Evolutionary conservation across 225 moss, liverwort and hornwort species (phyloP).

Genomic region (Straminergon stramineum): DNA sequence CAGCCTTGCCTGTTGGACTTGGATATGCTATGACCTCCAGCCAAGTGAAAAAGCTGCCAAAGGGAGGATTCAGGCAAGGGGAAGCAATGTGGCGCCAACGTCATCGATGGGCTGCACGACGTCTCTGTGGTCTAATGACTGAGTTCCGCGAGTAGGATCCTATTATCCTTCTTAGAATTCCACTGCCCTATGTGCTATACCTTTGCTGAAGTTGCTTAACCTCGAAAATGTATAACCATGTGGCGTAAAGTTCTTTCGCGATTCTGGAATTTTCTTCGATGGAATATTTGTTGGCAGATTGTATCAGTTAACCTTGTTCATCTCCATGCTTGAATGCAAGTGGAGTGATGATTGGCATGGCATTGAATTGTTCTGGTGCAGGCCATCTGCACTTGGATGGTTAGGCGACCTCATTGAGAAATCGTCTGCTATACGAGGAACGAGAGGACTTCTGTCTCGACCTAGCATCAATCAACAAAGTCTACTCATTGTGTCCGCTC

Average conservation of each 20-base stretch:
- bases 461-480: slow-evolving; percentile 18
- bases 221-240: background rate
- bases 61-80: slow-evolving; percentile 39
- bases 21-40: slow-evolving; percentile 68
- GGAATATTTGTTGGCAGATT: background rate
- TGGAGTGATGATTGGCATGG: background rate
- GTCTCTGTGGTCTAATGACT: slow-evolving; percentile 55
- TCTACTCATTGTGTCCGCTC: slow-evolving; percentile 41
- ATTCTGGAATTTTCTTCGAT: background rate
- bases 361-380: slow-evolving; percentile 10
- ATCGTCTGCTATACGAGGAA: slow-evolving; percentile 29
- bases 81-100: slow-evolving; percentile 76
- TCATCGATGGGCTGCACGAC: slow-evolving; percentile 94
- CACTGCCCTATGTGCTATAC: background rate
- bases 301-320: background rate
- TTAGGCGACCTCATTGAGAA: slow-evolving; percentile 54
- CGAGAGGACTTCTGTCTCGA: slow-evolving; percentile 19
- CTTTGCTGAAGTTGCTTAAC: background rate
- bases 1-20: slow-evolving; percentile 67
- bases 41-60: slow-evolving; percentile 48
- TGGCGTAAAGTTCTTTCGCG: background rate
- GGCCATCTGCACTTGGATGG: slow-evolving; percentile 73
- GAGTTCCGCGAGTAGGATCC: slow-evolving; percentile 71
- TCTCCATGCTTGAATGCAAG: background rate
- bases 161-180: background rate